phyloP scores from a whole-genome alignment of 148 eudicot species.

The Drosera capensis region DNA sequence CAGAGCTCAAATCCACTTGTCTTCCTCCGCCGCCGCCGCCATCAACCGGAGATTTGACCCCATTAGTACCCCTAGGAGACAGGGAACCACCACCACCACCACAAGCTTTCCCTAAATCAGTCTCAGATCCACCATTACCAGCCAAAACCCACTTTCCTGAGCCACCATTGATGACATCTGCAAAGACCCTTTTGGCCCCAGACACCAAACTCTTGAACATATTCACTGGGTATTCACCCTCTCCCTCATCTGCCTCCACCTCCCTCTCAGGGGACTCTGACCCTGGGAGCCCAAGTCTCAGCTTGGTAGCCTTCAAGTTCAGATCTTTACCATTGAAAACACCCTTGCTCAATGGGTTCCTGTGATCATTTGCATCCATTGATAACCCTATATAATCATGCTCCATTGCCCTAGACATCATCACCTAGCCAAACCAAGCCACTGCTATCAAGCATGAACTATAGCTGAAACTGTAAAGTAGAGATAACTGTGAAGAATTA shows the following conservation, averaged over 20 bases:
- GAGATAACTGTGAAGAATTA: not conserved
- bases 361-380: too few species aligned
- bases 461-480: too few species aligned
- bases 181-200: slow-evolving; percentile 49
- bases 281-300: slow-evolving; percentile 52
- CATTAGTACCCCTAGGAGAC: not conserved
- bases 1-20: not conserved
- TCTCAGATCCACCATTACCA: slow-evolving; percentile 4
- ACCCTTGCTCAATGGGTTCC: too few species aligned
- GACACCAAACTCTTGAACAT: slow-evolving; percentile 13
- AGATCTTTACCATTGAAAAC: slow-evolving; percentile 21
- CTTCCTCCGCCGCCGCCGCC: not conserved
- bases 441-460: too few species aligned
- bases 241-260: slow-evolving; percentile 4
- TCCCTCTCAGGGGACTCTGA: slow-evolving; percentile 34
- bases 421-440: too few species aligned
- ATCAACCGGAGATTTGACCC: not conserved
- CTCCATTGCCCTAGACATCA: slow-evolving; percentile 27
- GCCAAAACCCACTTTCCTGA: slow-evolving; percentile 30
- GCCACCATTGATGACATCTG: slow-evolving; percentile 28
- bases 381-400: slow-evolving; percentile 37
- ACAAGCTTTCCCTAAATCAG: not conserved
- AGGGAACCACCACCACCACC: not conserved
- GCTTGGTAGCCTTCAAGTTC: slow-evolving; percentile 42
- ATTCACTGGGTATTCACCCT: slow-evolving; percentile 5